phyloP scores from a whole-genome alignment of 192 early-diverging fungal genomes.

The Dissophora globulifera region DNA sequence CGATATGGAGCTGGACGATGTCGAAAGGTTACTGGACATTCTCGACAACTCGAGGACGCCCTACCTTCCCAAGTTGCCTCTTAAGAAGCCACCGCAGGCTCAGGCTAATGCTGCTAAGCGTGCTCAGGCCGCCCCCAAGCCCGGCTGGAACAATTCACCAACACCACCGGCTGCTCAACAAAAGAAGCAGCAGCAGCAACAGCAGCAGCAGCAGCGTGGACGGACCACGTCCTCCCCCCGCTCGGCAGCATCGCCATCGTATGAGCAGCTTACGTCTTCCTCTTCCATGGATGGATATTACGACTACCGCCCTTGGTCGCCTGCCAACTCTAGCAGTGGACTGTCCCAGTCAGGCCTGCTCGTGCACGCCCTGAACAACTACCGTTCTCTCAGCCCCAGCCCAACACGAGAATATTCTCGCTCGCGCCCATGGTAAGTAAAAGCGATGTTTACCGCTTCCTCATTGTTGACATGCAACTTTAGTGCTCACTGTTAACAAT shows the following conservation, averaged over 20 bases:
- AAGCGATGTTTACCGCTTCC: too few species aligned
- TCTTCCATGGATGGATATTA: constrained; percentile 19
- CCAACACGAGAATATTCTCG: constrained; percentile 15
- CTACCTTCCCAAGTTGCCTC: constrained; percentile 40
- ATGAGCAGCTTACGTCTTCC: constrained; percentile 25
- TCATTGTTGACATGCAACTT: too few species aligned
- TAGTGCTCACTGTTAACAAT: too few species aligned
- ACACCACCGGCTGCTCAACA: constrained; percentile 6
- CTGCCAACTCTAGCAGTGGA: constrained; percentile 38
- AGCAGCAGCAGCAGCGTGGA: constrained; percentile 27
- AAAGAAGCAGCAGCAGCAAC: constrained; percentile 24
- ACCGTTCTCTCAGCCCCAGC: constrained; percentile 46
- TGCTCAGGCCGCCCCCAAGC: constrained; percentile 3
- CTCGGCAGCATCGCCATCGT: constrained; percentile 10
- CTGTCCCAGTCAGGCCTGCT: constrained; percentile 30
- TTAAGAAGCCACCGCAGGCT: constrained; percentile 37
- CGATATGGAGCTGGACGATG: constrained; percentile 44
- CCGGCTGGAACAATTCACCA: constrained; percentile 22
- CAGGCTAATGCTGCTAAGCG: constrained; percentile 1
- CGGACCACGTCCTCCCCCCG: too few species aligned
- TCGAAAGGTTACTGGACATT: constrained; percentile 49
- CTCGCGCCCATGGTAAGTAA: constrained; percentile 38
- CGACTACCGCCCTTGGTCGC: constrained; percentile 45
- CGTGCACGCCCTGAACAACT: constrained; percentile 27
- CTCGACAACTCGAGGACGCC: constrained; percentile 39